phyloP scores from a whole-genome alignment of 2,329 filamentous ascomycete species.

The Apiospora koreana region DNA sequence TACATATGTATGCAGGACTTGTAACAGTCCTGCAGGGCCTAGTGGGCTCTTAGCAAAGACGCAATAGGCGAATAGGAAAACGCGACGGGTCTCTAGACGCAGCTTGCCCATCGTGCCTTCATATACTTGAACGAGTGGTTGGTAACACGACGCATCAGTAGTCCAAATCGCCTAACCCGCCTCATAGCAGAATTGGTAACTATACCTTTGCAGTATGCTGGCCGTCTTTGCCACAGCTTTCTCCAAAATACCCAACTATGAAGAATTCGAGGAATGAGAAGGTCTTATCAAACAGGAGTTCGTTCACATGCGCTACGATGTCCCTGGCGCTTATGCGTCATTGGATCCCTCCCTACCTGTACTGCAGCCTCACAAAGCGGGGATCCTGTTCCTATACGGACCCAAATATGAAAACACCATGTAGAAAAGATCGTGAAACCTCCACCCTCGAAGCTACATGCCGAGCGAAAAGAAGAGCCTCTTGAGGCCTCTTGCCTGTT shows the following conservation, averaged over 20 bases:
- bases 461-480: not conserved
- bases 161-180: not conserved
- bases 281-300: not conserved
- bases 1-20: not conserved
- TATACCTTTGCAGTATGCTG: not conserved
- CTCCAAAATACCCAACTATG: not conserved
- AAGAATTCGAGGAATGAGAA: not conserved
- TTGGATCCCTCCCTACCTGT: not conserved
- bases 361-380: not conserved
- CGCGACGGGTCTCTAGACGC: not conserved
- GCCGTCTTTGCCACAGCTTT: not conserved
- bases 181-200: not conserved
- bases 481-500: not conserved
- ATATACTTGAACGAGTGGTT: not conserved
- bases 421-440: not conserved
- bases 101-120: not conserved
- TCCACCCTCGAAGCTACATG: not conserved
- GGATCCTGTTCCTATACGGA: not conserved
- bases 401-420: not conserved
- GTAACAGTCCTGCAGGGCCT: not conserved
- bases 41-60: not conserved
- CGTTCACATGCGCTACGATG: not conserved
- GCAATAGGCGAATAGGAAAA: not conserved
- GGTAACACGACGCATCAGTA: not conserved
- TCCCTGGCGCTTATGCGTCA: not conserved